Base-by-base conservation (phyloP, 2,329 filamentous ascomycete species). In the Albophoma yamanashiensis region DNA sequence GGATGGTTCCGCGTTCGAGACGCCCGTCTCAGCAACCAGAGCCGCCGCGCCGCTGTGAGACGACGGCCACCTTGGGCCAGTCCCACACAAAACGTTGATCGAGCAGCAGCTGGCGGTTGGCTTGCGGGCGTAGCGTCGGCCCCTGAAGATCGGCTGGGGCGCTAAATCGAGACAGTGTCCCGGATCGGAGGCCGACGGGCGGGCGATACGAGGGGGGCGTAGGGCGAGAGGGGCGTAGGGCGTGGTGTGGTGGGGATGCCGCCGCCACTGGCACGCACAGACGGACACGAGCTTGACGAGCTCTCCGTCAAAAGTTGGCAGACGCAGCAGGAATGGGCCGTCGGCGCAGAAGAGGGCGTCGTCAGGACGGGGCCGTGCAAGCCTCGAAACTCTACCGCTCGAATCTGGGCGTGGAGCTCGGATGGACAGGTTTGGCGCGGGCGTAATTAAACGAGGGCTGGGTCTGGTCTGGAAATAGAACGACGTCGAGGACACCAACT, bases 101-200 rank as follows among this genome's bases (percentile, higher is more conserved):
- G 31, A 36, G 22, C 50, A 22, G 9, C 31, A 31, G 50, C 50
- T n/a, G 50, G 50, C 50, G 31, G n/a, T 53, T 53, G 27, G n/a
- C 17, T 12, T n/a, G 50, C 50, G 15, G 50, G 50, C 50, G 27
- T 4, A 27, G 43, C 27, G 8, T 7, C 34, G 53, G 7, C 58
- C 58, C 58, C 58, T 59, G 58, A 45, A 59, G 40, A 59, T 59
- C 58, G 36, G 36, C 27, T 59, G 27, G 25, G 43, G 9, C 53
- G 55, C 39, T 45, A 43, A 20, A 57, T 45, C 39, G 55, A 45
- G 40, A 45, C 55, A 14, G 17, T 34, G 47, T 52, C 25, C 47
- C 47, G 27, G 47, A 53, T 53, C 27, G 50, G 36, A n/a, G 11
- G 31, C 12, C 31, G 3, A 17, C 3, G 40, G 40, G 40, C 40